Evolutionary conservation across 2,329 filamentous ascomycete species (phyloP).

Genomic region (Cladosporium sp.): DNA sequence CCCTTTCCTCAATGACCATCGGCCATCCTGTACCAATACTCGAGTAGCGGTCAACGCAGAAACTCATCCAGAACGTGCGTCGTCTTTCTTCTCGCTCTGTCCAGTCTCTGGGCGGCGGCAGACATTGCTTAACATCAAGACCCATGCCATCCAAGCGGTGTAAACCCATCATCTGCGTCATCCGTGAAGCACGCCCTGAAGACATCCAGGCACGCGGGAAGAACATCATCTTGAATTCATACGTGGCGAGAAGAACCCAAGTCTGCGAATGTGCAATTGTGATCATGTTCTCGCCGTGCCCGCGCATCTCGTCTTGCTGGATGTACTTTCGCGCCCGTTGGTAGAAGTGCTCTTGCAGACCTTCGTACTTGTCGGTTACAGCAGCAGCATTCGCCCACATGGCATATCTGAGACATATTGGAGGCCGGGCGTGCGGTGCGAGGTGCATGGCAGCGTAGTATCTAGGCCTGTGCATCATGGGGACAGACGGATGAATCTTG

Average conservation of each 20-base stretch:
- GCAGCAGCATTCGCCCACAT: conserved; percentile 96
- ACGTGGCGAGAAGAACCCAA: conserved; percentile 72
- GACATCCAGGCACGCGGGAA: conserved; percentile 96
- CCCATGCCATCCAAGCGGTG: conserved; percentile 79
- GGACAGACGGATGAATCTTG: conserved; percentile 78
- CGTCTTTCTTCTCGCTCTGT: conserved; percentile 88
- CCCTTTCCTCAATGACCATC: conserved; percentile 85
- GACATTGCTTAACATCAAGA: conserved; percentile 86
- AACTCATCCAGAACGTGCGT: conserved; percentile 92
- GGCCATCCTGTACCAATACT: conserved; percentile 98
- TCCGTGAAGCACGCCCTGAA: conserved; percentile 72
- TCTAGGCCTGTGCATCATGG: conserved; percentile 84
- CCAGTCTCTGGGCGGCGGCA: conserved; percentile 85
- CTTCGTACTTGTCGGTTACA: conserved; percentile 73
- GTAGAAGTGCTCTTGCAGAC: conserved; percentile 84
- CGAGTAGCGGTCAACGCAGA: conserved; percentile 84
- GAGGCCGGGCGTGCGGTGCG: conserved; percentile 78
- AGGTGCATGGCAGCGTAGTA: conserved; percentile 87
- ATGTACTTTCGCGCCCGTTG: conserved; percentile 83
- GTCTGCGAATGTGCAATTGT: conserved; percentile 82
- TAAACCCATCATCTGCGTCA: conserved; percentile 88
- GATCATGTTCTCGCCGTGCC: conserved; percentile 84
- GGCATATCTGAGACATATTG: conserved; percentile 83
- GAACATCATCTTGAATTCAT: conserved; percentile 97
- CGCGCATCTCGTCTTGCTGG: conserved; percentile 84